Conservation (phyloP, 2,329 filamentous ascomycete species). For the Penicillium sp. region DNA sequence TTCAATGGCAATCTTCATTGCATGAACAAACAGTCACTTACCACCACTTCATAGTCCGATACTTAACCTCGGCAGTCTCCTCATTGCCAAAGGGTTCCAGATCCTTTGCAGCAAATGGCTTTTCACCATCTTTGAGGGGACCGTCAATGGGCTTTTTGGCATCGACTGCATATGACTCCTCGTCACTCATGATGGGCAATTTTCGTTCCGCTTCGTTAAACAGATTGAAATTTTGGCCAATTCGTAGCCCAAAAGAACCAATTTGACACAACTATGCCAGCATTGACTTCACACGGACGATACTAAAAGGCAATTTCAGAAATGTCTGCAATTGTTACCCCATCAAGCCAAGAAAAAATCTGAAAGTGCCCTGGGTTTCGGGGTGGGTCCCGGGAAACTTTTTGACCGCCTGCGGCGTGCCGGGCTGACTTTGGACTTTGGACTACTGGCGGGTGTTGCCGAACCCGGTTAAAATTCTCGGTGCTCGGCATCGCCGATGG, state of each 20-base stretch:
- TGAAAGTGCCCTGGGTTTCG: conserved; percentile 6
- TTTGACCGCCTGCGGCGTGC: neutral
- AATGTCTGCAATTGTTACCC: conserved; percentile 10
- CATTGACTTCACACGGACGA: conserved; percentile 7
- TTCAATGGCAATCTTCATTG: neutral
- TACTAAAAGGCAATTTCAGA: conserved; percentile 1
- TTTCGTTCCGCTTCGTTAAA: conserved; percentile 3
- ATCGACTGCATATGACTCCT: conserved; percentile 14
- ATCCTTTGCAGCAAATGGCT: conserved; percentile 16
- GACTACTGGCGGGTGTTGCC: neutral
- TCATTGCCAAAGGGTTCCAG: conserved; percentile 42
- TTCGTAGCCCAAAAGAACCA: conserved; percentile 2
- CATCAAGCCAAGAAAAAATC: conserved; percentile 19
- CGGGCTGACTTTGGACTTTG: neutral
- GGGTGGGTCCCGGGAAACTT: neutral
- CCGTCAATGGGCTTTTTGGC: conserved; percentile 10
- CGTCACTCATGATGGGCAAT: conserved; percentile 16
- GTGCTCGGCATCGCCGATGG: neutral
- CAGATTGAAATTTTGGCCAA: conserved; percentile 1
- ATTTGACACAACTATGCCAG: conserved; percentile 5
- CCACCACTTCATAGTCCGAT: conserved; percentile 50
- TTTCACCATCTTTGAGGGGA: conserved; percentile 14
- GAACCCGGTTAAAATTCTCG: neutral
- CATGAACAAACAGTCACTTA: conserved; percentile 9
- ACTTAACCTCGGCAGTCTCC: conserved; percentile 45